These are phyloP conservation scores for Exidia glandulosa DNA, from an alignment of 768 basidiomycete genomes.

Conservation along the genomic window DNA sequence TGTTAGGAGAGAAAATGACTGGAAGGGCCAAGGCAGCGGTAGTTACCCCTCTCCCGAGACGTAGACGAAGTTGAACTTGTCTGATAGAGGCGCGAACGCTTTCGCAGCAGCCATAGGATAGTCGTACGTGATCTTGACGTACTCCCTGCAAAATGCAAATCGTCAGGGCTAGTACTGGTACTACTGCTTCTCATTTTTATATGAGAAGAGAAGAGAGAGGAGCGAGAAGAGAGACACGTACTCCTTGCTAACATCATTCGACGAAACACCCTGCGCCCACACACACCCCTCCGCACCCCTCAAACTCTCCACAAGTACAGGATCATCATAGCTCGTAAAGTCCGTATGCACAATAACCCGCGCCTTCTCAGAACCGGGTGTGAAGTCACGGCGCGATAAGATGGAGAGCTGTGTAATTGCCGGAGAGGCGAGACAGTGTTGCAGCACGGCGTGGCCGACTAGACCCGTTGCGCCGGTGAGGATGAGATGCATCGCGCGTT, in stretches of 20 bases:
- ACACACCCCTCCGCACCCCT: slow-evolving; percentile 25
- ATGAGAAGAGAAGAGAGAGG: neutral
- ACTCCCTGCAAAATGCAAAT: slow-evolving; percentile 11
- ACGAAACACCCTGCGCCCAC: slow-evolving; percentile 26
- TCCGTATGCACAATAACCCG: slow-evolving; percentile 21
- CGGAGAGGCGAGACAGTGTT: slow-evolving; percentile 20
- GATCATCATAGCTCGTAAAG: slow-evolving; percentile 23
- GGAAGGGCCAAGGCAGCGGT: neutral
- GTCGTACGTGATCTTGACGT: slow-evolving; percentile 18
- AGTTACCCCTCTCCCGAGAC: slow-evolving; percentile 17
- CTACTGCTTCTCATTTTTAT: neutral
- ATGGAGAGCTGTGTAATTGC: slow-evolving; percentile 21
- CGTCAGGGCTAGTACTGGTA: no score
- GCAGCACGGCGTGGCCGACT: slow-evolving; percentile 23
- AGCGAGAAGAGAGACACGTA: slow-evolving; percentile 4
- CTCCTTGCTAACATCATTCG: slow-evolving; percentile 16
- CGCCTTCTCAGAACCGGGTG: slow-evolving; percentile 14
- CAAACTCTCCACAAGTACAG: slow-evolving; percentile 17
- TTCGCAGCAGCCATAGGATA: slow-evolving; percentile 18
- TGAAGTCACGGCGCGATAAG: slow-evolving; percentile 19
- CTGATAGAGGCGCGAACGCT: slow-evolving; percentile 7
- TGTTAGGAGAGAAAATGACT: neutral
- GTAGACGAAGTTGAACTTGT: slow-evolving; percentile 18
- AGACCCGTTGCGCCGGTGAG: slow-evolving; percentile 22
- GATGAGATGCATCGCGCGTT: slow-evolving; percentile 1